These are phyloP conservation scores for Fusarium pseudocircinatum DNA, from an alignment of 2,329 filamentous ascomycete species.

Conservation along the genomic window DNA sequence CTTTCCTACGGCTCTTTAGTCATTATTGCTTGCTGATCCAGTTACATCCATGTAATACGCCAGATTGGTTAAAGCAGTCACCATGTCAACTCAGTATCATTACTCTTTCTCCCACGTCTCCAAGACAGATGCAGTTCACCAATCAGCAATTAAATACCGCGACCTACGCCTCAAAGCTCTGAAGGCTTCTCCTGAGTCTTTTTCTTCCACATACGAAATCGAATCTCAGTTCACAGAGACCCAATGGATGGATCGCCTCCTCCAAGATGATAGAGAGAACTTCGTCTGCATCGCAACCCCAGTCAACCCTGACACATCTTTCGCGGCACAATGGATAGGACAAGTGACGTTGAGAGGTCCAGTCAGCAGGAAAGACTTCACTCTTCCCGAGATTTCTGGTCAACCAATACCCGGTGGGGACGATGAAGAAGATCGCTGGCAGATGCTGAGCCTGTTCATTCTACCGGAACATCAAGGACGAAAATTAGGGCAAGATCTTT, in stretches of 20 bases:
- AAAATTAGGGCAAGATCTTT: not conserved
- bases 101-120: not conserved
- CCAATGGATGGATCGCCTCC: not conserved
- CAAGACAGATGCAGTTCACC: not conserved
- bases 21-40: not conserved
- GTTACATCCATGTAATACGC: too few relatives aligned
- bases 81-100: not conserved
- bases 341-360: not conserved
- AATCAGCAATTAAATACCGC: not conserved
- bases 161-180: not conserved
- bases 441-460: not conserved
- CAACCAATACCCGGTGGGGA: fast-evolving
- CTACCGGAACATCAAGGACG: not conserved
- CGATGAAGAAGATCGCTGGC: not conserved
- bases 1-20: not conserved
- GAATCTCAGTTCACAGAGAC: not conserved
- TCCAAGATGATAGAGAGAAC: not conserved
- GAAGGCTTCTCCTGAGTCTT: fast-evolving
- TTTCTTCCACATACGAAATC: not conserved
- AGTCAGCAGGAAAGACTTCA: not conserved
- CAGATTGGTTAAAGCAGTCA: not conserved
- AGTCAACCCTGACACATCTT: fast-evolving
- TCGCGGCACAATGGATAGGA: fast-evolving
- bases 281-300: not conserved
- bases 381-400: fast-evolving